Evolutionary conservation across 2,329 filamentous ascomycete species (phyloP).

Genomic region (Aspergillus amoenus): DNA sequence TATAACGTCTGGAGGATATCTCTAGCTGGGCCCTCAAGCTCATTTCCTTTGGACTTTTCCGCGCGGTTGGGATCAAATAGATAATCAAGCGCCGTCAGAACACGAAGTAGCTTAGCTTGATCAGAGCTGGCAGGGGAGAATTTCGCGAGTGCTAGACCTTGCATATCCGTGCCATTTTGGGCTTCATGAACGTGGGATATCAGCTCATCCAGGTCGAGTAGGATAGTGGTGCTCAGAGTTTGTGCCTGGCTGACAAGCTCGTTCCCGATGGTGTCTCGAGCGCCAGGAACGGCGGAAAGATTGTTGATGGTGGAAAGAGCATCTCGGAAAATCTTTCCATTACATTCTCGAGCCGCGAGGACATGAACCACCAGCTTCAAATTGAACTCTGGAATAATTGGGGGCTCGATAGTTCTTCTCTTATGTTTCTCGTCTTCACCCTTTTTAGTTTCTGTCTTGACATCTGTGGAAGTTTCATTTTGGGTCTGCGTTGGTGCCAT

Average conservation of each 20-base stretch:
- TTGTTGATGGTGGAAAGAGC: slow-evolving; percentile 99
- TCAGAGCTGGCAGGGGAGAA: slow-evolving; percentile 96
- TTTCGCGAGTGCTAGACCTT: slow-evolving; percentile 88
- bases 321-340: slow-evolving; percentile 96
- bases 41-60: slow-evolving; percentile 52
- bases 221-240: slow-evolving; percentile 77
- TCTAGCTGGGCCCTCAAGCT: slow-evolving; percentile 63
- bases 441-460: slow-evolving; percentile 39
- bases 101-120: slow-evolving; percentile 90
- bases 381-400: slow-evolving; percentile 83
- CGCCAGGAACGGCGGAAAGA: slow-evolving; percentile 85
- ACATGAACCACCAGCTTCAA: slow-evolving; percentile 94
- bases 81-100: slow-evolving; percentile 91
- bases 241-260: slow-evolving; percentile 89
- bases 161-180: slow-evolving; percentile 86
- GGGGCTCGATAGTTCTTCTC: slow-evolving; percentile 69
- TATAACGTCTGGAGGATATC: slow-evolving; percentile 86
- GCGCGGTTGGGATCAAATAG: slow-evolving; percentile 79
- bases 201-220: slow-evolving; percentile 79
- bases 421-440: slow-evolving; percentile 52
- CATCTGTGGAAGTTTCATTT: slow-evolving; percentile 30
- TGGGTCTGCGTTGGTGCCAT: slow-evolving; percentile 28
- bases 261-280: slow-evolving; percentile 86
- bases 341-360: slow-evolving; percentile 92
- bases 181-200: slow-evolving; percentile 84